Evolutionary conservation across 257 asterid genomes (phyloP), one percentile per base, ranked within the genome.

Genomic region (Forsythia viridissima): DNA sequence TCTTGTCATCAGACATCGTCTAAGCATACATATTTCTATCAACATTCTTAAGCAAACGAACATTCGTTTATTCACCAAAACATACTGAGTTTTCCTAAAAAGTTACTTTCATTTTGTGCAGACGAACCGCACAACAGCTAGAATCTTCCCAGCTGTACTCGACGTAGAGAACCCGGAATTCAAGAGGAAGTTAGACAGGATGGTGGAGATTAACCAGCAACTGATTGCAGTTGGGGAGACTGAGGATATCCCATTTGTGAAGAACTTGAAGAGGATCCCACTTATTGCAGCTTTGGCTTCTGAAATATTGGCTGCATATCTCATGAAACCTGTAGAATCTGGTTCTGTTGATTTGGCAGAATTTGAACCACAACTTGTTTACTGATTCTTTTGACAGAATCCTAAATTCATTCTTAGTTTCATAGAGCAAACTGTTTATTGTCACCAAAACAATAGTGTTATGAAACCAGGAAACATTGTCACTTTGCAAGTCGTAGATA

Each of bases 291-390:
- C 97, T 75, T 84, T 95, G 79, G 94, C 86, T 75, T 90, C 96
- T 11, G 99, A 95, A 90, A 40, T 95, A 55, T 70, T 93, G 81
- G 97, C 97, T 20, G 92, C 97, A 0, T 93, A 91, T 82, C 95
- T 93, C 83, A 93, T 96, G 99, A 90, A 96, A 83, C 99, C 99
- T 37, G 87, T 96, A 52, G 98, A 96, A 72, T 93, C 97, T 67
- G 98, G 99, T 71, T 96, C 97, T 6, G 93, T 96, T 65, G 99
- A 93, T 84, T 70, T 92, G 30, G 93, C 98, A 10, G 98, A 96
- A 84, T 91, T 91, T 71, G 99, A 91, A 24, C 97, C 98, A 24
- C 92, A 84, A 77, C 89, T 92, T 57, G 93, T 86, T 65, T 93
- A 93, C 84, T 93, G 82, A 66, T 74, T 82, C 63, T 41, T 57